Evolutionary conservation across 73 alveolate genomes (phyloP).

Genomic region (Stentor roeselii): DNA sequence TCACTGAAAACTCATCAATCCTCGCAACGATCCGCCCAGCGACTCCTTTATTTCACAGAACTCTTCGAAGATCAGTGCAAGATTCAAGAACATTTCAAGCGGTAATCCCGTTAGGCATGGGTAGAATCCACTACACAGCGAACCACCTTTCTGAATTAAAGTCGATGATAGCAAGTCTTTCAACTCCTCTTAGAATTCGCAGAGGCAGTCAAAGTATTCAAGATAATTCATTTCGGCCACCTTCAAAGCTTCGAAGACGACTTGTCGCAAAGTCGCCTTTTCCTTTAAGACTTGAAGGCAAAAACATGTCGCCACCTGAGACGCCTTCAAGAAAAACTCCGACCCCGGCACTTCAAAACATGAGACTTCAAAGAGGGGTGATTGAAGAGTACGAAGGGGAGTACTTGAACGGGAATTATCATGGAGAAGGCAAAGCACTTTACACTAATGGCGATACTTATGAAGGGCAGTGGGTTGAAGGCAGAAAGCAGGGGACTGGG

Average conservation of each 20-base stretch:
- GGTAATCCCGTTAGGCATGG: neutral
- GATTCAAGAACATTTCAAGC: neutral
- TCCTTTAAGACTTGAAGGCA: neutral
- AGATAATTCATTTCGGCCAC: neutral
- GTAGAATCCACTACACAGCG: neutral
- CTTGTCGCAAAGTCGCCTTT: neutral
- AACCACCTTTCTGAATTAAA: neutral
- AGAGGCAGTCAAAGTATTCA: neutral
- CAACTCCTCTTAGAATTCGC: neutral
- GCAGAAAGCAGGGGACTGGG: constrained; percentile 5
- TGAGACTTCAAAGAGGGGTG: neutral
- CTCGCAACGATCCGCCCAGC: neutral
- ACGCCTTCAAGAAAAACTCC: neutral
- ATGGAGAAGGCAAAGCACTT: neutral
- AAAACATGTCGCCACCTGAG: neutral
- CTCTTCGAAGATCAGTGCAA: neutral
- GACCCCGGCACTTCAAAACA: neutral
- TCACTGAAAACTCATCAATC: neutral
- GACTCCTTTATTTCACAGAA: neutral
- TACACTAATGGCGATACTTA: neutral
- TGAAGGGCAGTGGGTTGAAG: constrained; percentile 3
- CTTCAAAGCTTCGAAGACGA: neutral
- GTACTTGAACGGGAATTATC: neutral
- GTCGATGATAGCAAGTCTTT: neutral
- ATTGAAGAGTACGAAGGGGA: constrained; percentile 15